These are phyloP conservation scores for Cyberlindnera nakhonratchasimensis DNA, from an alignment of 805 yeast genomes.

Conservation along the genomic window DNA sequence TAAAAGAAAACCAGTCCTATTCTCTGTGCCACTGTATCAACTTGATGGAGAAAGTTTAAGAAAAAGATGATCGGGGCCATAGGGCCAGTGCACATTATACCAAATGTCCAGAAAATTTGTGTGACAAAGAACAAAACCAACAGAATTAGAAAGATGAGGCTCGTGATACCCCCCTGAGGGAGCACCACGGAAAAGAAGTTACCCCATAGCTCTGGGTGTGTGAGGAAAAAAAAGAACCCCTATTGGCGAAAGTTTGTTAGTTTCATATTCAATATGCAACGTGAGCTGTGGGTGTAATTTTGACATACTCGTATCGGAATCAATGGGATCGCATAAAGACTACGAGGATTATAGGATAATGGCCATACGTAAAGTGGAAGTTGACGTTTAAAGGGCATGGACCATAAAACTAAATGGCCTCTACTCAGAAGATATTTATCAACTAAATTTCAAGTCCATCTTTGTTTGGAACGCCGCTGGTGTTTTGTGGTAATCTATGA, in stretches of 20 bases:
- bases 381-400: not conserved
- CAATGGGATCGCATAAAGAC: not conserved
- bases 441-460: not conserved
- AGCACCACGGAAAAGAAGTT: constrained; percentile 7
- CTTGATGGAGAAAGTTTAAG: constrained; percentile 9
- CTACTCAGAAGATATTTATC: too few relatives aligned
- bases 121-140: constrained; percentile 6
- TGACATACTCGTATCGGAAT: constrained; percentile 1
- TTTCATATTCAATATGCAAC: not conserved
- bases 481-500: not conserved
- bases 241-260: constrained; percentile 1
- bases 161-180: constrained; percentile 7
- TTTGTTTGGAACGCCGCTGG: not conserved
- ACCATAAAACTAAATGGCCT: not conserved
- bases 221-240: constrained; percentile 6
- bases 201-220: constrained; percentile 13
- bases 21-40: constrained; percentile 8
- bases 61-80: constrained; percentile 8
- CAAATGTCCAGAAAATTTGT: constrained; percentile 6
- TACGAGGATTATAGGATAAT: not conserved
- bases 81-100: constrained; percentile 10
- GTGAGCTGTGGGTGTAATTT: not conserved
- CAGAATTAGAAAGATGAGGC: constrained; percentile 5
- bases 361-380: constrained; percentile 1
- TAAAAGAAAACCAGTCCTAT: constrained; percentile 12